These are phyloP conservation scores for Ophiocordyceps australis DNA, from an alignment of 2,329 filamentous ascomycete genomes.

Conservation along the genomic window DNA sequence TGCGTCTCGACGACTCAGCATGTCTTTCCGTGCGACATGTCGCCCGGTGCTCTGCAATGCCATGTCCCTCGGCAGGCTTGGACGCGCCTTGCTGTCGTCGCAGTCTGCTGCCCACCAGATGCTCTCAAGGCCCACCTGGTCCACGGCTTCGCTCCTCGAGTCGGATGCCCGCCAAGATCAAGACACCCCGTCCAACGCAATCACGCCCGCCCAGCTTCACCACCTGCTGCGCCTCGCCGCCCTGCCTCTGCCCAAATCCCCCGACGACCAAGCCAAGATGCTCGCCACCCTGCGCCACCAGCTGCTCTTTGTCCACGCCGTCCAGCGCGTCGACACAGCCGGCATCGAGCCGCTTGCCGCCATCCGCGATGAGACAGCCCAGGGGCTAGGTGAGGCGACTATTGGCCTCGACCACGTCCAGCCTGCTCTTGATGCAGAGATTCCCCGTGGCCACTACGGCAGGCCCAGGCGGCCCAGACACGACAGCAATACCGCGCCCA, in stretches of 20 bases:
- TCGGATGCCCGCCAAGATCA: conserved; percentile 2
- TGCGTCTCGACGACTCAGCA: too few relatives aligned
- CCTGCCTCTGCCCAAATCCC: conserved; percentile 50
- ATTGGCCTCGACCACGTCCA: conserved; percentile 39
- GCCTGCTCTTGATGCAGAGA: conserved; percentile 40
- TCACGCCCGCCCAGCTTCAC: conserved; percentile 51
- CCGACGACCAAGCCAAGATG: conserved; percentile 50
- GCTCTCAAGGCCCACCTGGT: conserved; percentile 64
- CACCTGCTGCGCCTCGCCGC: conserved; percentile 84
- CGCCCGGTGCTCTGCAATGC: too few relatives aligned
- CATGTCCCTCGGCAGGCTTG: too few relatives aligned
- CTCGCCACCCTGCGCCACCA: conserved; percentile 62
- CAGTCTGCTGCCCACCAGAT: conserved; percentile 18
- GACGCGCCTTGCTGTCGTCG: conserved; percentile 2
- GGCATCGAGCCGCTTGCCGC: conserved; percentile 57
- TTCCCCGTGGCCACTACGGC: conserved; percentile 34
- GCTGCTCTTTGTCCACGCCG: conserved; percentile 74
- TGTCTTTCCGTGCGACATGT: too few relatives aligned
- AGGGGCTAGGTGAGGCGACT: conserved; percentile 38
- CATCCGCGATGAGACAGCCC: conserved; percentile 64
- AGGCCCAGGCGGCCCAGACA: conserved; percentile 20
- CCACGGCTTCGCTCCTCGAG: conserved; percentile 54
- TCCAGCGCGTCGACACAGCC: conserved; percentile 61
- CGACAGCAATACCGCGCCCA: too few relatives aligned
- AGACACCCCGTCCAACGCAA: conserved; percentile 12